phyloP scores from a whole-genome alignment of 805 yeast genomes.

The Kluyveromyces wickerhamii region DNA sequence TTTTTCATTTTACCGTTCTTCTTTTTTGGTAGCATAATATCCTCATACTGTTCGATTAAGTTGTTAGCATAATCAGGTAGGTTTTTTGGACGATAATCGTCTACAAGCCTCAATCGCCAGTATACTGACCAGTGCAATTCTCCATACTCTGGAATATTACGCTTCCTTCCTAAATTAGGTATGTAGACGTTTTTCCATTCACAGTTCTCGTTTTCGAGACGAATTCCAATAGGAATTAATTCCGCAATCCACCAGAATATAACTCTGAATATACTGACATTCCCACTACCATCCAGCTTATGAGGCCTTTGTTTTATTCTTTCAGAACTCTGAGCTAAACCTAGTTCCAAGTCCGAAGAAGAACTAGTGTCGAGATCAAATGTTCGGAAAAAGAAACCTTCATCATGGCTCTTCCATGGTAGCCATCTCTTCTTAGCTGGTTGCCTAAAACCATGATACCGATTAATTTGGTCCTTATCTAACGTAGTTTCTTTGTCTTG shows the following conservation, averaged over 20 bases:
- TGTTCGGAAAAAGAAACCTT: conserved; percentile 1
- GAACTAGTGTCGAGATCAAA: not conserved
- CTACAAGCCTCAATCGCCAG: conserved; percentile 43
- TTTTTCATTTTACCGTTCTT: not conserved
- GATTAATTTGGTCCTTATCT: conserved; percentile 2
- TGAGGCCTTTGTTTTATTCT: not conserved
- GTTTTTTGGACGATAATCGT: conserved; percentile 40
- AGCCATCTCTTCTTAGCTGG: not conserved
- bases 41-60: conserved; percentile 17
- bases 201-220: conserved; percentile 39
- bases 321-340: not conserved
- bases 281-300: conserved; percentile 35
- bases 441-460: conserved; percentile 10
- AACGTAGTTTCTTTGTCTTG: not conserved
- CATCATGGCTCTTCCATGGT: not conserved
- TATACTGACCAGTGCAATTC: conserved; percentile 56
- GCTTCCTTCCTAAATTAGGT: conserved; percentile 50
- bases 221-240: conserved; percentile 48
- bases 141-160: conserved; percentile 42
- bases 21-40: conserved; percentile 7
- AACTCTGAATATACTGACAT: conserved; percentile 18
- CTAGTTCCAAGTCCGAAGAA: not conserved
- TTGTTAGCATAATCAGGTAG: conserved; percentile 32
- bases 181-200: conserved; percentile 42
- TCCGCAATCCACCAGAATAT: conserved; percentile 58